A percentile compares a stretch with the other conserved stretches of the same genome.
Conservation (phyloP, 129 eudicot genomes). For the Flaveria robusta region DNA sequence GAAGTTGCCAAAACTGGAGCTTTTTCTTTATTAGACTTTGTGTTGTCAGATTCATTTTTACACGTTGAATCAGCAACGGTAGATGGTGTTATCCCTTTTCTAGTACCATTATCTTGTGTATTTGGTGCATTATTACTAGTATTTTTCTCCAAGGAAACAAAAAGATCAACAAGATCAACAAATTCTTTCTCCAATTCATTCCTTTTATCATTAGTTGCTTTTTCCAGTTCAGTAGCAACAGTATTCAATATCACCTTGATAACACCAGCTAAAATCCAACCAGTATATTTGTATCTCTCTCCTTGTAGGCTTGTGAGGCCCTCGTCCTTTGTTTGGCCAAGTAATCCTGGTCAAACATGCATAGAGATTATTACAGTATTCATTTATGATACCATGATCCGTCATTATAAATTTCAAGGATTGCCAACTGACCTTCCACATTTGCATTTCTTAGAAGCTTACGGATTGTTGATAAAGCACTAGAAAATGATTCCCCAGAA, state of each 20-base stretch:
- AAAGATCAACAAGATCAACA: conserved; percentile 50
- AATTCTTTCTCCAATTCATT: conserved; percentile 61
- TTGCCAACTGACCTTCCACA: conserved; percentile 54
- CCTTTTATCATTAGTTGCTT: conserved; percentile 47
- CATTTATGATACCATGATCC: neutral
- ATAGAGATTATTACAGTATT: conserved; percentile 22
- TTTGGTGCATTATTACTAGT: conserved; percentile 32
- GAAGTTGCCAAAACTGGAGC: conserved; percentile 63
- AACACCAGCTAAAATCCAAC: conserved; percentile 56
- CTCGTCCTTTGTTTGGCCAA: conserved; percentile 48
- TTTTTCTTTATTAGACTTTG: conserved; percentile 42
- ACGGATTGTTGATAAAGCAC: conserved; percentile 53
- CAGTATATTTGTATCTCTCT: conserved; percentile 47
- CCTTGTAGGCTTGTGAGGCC: conserved; percentile 45
- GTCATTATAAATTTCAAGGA: neutral
- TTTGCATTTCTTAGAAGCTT: conserved; percentile 56
- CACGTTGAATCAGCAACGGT: conserved; percentile 44
- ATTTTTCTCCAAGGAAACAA: conserved; percentile 52
- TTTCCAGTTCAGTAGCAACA: conserved; percentile 60
- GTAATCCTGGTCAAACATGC: conserved; percentile 51
- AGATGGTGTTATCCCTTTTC: conserved; percentile 45
- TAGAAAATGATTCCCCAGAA: conserved; percentile 56
- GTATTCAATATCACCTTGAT: conserved; percentile 65
- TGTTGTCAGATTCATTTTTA: conserved; percentile 35
- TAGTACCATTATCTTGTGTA: conserved; percentile 38